These are phyloP conservation scores for Strombidium stylifer DNA, from an alignment of 73 alveolate species.

Conservation along the genomic window DNA sequence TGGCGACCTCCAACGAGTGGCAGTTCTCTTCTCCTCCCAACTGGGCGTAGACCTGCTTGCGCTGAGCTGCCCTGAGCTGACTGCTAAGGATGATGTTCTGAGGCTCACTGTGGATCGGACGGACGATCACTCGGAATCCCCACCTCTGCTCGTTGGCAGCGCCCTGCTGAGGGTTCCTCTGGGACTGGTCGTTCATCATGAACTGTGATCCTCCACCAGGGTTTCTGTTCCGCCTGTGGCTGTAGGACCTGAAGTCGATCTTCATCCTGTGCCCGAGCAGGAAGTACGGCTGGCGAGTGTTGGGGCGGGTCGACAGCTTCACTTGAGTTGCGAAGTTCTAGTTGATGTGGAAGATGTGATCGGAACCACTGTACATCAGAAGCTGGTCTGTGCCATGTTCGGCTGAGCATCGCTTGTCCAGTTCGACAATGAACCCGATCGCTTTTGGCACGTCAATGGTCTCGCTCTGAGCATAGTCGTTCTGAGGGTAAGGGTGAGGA, in stretches of 20 bases:
- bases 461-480: slow-evolving; percentile 64
- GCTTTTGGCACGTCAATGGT: slow-evolving; percentile 79
- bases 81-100: too few species aligned
- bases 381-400: slow-evolving; percentile 64
- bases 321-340: too few species aligned
- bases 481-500: slow-evolving; percentile 89
- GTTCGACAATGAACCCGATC: slow-evolving; percentile 71
- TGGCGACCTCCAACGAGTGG: background rate
- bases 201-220: slow-evolving; percentile 18
- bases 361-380: slow-evolving; percentile 57
- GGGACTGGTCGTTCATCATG: too few species aligned
- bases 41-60: background rate
- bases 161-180: too few species aligned
- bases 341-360: slow-evolving; percentile 44
- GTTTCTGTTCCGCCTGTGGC: slow-evolving; percentile 19
- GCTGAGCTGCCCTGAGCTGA: too few species aligned
- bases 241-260: slow-evolving; percentile 76
- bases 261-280: slow-evolving; percentile 67
- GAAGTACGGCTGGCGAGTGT: slow-evolving; percentile 47
- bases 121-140: slow-evolving; percentile 73
- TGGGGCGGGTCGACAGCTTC: too few species aligned
- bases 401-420: slow-evolving; percentile 80
- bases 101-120: slow-evolving; percentile 77
- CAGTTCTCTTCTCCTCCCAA: slow-evolving; percentile 30
- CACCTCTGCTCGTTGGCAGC: too few species aligned